Evolutionary conservation across 805 yeast species (phyloP).

Genomic region (Wickerhamiella sergipiensis): DNA sequence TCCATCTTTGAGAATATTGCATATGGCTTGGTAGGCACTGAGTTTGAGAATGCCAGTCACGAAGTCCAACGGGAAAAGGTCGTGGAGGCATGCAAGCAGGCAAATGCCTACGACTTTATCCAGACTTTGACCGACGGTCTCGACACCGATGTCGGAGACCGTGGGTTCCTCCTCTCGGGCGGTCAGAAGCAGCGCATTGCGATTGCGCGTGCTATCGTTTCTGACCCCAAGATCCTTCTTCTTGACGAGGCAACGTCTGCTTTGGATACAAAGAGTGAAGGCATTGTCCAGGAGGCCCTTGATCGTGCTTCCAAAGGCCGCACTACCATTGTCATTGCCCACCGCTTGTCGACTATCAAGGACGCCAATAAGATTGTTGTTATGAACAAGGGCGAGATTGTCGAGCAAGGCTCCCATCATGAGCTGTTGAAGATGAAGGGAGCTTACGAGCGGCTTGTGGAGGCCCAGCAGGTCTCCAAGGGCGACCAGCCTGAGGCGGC

Average conservation of each 20-base stretch:
- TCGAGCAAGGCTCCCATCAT: slow-evolving; percentile 32
- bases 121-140: slow-evolving; percentile 68
- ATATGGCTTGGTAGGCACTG: slow-evolving; percentile 67
- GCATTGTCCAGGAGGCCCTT: slow-evolving; percentile 29
- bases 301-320: slow-evolving; percentile 25
- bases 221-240: slow-evolving; percentile 44
- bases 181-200: slow-evolving; percentile 66
- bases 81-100: slow-evolving; percentile 25
- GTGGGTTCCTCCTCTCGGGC: slow-evolving; percentile 49
- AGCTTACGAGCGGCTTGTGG: slow-evolving; percentile 23
- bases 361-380: slow-evolving; percentile 45
- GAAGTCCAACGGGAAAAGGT: slow-evolving; percentile 27
- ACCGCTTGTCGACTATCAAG: slow-evolving; percentile 40
- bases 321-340: slow-evolving; percentile 47
- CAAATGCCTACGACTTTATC: slow-evolving; percentile 29
- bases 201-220: slow-evolving; percentile 54
- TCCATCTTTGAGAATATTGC: slow-evolving; percentile 76
- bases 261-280: slow-evolving; percentile 35
- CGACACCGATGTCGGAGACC: slow-evolving; percentile 51
- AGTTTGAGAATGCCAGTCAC: slow-evolving; percentile 38
- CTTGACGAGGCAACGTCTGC: slow-evolving; percentile 56
- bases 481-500: background rate
- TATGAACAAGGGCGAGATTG: slow-evolving; percentile 36
- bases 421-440: slow-evolving; percentile 24
- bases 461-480: slow-evolving; percentile 23